Conservation (phyloP, 2,329 filamentous ascomycete genomes). For the Botryotinia calthae region DNA sequence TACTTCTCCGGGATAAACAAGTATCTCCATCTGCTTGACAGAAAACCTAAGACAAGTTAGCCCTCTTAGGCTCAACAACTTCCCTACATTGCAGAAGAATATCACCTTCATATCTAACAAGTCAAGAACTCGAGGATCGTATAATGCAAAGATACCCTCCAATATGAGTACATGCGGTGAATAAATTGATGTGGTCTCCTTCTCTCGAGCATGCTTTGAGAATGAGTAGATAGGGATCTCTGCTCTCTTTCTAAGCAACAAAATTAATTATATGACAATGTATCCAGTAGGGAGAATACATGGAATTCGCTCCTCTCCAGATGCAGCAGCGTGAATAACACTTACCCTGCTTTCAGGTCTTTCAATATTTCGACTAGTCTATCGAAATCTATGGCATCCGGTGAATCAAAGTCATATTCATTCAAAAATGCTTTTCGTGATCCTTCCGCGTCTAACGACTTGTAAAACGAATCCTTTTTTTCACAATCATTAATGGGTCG, state of each 20-base stretch:
- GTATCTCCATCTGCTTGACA: conserved; percentile 95
- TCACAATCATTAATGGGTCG: not conserved
- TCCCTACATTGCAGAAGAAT: conserved; percentile 20
- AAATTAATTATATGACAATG: conserved; percentile 12
- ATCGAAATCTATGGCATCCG: conserved; percentile 93
- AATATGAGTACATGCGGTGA: conserved; percentile 94
- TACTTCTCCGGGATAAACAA: conserved; percentile 84
- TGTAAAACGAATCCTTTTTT: conserved; percentile 91
- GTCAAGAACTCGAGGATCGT: conserved; percentile 81
- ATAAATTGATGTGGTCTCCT: conserved; percentile 83
- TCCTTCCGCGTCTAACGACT: conserved; percentile 75
- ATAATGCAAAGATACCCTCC: conserved; percentile 93
- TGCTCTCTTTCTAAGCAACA: conserved; percentile 64
- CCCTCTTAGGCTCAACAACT: conserved; percentile 12
- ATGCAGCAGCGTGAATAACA: not conserved
- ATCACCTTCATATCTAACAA: conserved; percentile 83
- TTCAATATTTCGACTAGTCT: conserved; percentile 72
- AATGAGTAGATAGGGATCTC: conserved; percentile 97
- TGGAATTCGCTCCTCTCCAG: not conserved
- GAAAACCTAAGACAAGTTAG: conserved; percentile 62
- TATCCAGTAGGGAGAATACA: not conserved
- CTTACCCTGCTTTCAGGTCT: conserved; percentile 88
- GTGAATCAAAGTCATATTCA: conserved; percentile 94
- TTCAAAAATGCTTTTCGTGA: conserved; percentile 80
- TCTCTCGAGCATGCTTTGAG: conserved; percentile 77